Evolutionary conservation across 352 stramenopile genomes (phyloP).

Genomic region (Globisporangium emineosum): DNA sequence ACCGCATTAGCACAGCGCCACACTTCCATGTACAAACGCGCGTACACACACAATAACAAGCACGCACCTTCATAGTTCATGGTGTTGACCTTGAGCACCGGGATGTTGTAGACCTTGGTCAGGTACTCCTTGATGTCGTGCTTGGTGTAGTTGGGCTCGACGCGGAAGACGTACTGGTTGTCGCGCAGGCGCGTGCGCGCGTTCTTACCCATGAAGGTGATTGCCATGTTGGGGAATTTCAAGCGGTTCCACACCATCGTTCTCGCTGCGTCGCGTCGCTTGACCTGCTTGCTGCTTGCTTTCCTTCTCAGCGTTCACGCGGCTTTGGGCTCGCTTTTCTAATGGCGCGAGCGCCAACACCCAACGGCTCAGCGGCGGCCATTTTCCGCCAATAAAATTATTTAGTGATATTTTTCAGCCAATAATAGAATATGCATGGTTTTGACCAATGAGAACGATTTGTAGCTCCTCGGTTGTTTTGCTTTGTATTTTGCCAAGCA

Average conservation of each 20-base stretch:
- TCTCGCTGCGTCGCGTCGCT: constrained; percentile 8
- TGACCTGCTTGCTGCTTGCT: neutral
- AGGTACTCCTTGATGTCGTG: constrained; percentile 98
- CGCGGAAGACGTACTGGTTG: constrained; percentile 91
- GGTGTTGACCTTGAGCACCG: constrained; percentile 93
- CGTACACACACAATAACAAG: neutral
- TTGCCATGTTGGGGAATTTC: constrained; percentile 86
- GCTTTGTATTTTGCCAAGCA: neutral
- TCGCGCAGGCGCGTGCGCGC: constrained; percentile 64
- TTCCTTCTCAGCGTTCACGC: too few relatives aligned
- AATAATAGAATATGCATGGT: constrained; percentile 18
- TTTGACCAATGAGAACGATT: constrained; percentile 27
- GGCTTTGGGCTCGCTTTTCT: neutral
- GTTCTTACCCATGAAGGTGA: constrained; percentile 88
- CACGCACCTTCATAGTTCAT: constrained; percentile 92
- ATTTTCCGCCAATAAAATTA: constrained; percentile 21
- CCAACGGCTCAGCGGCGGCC: constrained; percentile 2
- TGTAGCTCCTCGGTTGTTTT: neutral
- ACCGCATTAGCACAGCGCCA: neutral
- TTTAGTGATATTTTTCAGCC: constrained; percentile 9
- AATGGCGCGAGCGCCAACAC: neutral
- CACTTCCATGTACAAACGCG: neutral
- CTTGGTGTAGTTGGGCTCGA: constrained; percentile 96
- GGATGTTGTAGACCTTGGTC: constrained; percentile 95
- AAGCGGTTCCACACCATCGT: constrained; percentile 85